Evolutionary conservation across 768 basidiomycete species (phyloP), one percentile per base, ranked within the genome.

Genomic region (Hemileccinum impolitum): DNA sequence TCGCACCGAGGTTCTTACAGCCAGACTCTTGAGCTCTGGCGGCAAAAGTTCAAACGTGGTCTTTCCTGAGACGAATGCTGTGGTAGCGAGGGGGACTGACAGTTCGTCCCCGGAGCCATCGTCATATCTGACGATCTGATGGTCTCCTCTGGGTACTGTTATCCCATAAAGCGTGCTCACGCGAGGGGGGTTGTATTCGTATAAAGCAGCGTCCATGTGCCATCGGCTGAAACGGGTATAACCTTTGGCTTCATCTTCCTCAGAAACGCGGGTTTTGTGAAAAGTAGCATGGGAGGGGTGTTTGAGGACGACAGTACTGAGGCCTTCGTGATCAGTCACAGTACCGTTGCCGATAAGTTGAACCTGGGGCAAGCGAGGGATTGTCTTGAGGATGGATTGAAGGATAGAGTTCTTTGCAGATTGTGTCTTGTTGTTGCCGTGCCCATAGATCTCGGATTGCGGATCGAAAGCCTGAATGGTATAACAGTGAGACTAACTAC

Each of bases 201-300:
- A 89, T 34, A 91, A 69, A 3, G 90, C 90, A 1, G 93, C 91
- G 57, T 94, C 92, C 66, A 94, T 93, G 66, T 94, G 90, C 90
- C 91, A 93, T 42, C 91, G 75, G 67, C 91, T 92, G 75, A 87
- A 94, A 35, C 91, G 78, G 15, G 91, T 94, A 38, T 76, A 67
- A 15, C 90, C 90, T 44, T 78, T 75, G 7, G 70, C 81, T 56
- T 87, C 86, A 52, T 94, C 91, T 60, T 87, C 87, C 3, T 75
- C 70, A 8, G 83, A 81, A 28, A 94, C 76, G 19, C 67, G 68
- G 30, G 85, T 86, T 70, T 90, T 91, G 74, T 95, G 93, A 70
- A 94, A 95, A 3, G 84, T 87, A 39, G 77, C 82, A 68, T 94
- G 91, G 43, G 80, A 82, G 2, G 90, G 91, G 64, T 95, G 92